These are phyloP conservation scores for Cajanus cajan DNA, from an alignment of 306 rosid genomes.

Conservation along the genomic window DNA sequence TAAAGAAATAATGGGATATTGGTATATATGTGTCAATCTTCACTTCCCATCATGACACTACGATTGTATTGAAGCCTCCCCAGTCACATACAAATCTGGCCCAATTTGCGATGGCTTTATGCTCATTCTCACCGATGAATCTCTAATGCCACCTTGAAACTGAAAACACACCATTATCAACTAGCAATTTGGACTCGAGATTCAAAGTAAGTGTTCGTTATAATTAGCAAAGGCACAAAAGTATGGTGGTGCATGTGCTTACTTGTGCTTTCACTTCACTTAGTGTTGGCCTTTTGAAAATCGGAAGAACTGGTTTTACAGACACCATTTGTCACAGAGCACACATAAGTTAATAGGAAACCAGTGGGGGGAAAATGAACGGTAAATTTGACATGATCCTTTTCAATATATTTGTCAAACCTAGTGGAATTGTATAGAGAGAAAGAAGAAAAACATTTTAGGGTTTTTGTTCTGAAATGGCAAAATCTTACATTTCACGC, in stretches of 20 bases:
- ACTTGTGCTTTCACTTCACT: constrained; percentile 36
- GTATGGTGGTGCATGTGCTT: constrained; percentile 24
- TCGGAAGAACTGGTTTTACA: constrained; percentile 23
- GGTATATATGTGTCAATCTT: constrained; percentile 18
- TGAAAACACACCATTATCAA: not conserved
- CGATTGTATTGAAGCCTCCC: constrained; percentile 27
- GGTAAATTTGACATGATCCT: not conserved
- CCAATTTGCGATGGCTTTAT: constrained; percentile 2
- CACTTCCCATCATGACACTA: constrained; percentile 17
- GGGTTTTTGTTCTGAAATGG: not conserved
- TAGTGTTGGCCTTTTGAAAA: constrained; percentile 36
- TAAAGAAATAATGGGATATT: constrained; percentile 19
- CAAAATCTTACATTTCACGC: constrained; percentile 62
- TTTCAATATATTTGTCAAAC: not conserved
- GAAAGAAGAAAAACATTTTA: not conserved
- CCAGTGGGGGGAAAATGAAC: not conserved
- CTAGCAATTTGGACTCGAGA: not conserved
- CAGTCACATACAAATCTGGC: not conserved
- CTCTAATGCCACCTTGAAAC: constrained; percentile 33
- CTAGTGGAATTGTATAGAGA: not conserved
- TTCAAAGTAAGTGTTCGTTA: not conserved
- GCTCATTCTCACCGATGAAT: not conserved
- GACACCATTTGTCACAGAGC: not conserved
- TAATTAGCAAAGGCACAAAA: not conserved
- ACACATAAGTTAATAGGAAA: not conserved